Evolutionary conservation across 257 asterid genomes (phyloP).

Genomic region (Craterostigma plantagineum): DNA sequence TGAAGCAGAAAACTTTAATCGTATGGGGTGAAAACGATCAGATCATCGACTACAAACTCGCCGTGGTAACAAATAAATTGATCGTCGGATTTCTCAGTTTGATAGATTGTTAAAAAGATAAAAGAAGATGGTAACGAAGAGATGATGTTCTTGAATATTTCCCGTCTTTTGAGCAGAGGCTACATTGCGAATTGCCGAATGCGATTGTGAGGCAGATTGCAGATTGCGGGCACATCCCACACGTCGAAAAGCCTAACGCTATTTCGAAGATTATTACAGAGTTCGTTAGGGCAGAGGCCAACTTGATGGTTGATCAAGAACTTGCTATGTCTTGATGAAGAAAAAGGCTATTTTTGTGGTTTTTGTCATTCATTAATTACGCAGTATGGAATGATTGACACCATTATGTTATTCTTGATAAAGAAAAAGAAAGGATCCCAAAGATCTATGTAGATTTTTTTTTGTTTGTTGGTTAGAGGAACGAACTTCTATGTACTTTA

Average conservation of each 20-base stretch:
- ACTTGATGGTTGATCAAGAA: background rate
- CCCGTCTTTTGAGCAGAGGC: slow-evolving; percentile 37
- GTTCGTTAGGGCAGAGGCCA: slow-evolving; percentile 23
- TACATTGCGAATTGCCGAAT: slow-evolving; percentile 63
- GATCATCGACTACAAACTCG: slow-evolving; percentile 70
- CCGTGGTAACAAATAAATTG: slow-evolving; percentile 40
- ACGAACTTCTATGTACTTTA: too few relatives aligned
- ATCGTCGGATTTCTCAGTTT: slow-evolving; percentile 2
- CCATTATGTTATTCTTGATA: too few relatives aligned
- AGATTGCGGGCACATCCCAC: slow-evolving; percentile 88
- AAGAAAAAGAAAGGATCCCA: too few relatives aligned
- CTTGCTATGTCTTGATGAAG: slow-evolving; percentile 14
- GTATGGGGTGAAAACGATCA: slow-evolving; percentile 93
- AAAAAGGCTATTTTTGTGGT: too few relatives aligned
- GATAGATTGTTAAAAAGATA: background rate
- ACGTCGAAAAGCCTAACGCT: slow-evolving; percentile 73
- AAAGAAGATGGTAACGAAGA: background rate
- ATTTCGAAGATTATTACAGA: slow-evolving; percentile 42
- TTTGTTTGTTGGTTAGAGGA: too few relatives aligned
- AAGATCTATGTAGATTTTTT: too few relatives aligned
- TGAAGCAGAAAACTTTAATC: slow-evolving; percentile 65
- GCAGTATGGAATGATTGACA: too few relatives aligned
- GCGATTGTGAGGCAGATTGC: slow-evolving; percentile 59
- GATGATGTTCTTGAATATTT: background rate
- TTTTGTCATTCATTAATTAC: too few relatives aligned